Percentiles rank a stretch among this genome's conserved stretches.
These are phyloP conservation scores for Coemansia sp. DNA, from an alignment of 192 early-diverging fungal genomes.

Conservation along the genomic window DNA sequence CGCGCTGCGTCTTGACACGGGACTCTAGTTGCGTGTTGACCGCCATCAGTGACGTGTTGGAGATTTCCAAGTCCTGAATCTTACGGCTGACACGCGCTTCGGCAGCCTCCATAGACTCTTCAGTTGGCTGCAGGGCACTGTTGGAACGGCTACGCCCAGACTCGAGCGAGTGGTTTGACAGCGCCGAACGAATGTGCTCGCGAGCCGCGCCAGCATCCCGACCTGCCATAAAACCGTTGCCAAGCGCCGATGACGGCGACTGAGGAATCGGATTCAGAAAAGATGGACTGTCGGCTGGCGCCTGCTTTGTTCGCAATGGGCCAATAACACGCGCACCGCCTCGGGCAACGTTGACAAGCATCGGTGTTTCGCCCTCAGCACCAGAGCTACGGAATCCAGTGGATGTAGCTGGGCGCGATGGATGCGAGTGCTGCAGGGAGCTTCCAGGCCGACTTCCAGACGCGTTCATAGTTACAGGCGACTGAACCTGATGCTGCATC, in stretches of 20 bases:
- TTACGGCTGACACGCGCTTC: constrained; percentile 55
- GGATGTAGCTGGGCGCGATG: constrained; percentile 38
- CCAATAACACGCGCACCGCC: constrained; percentile 54
- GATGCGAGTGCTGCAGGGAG: constrained; percentile 40
- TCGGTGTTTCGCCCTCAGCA: constrained; percentile 27
- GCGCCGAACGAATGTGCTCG: constrained; percentile 37
- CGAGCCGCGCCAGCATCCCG: constrained; percentile 5
- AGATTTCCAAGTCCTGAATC: constrained; percentile 55
- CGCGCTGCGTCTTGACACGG: constrained; percentile 46
- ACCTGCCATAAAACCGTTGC: constrained; percentile 18
- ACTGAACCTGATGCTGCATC: constrained; percentile 27
- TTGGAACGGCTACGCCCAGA: constrained; percentile 45
- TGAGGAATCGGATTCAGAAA: constrained; percentile 54
- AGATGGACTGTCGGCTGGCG: constrained; percentile 19
- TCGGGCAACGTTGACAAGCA: constrained; percentile 49
- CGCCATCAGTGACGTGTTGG: constrained; percentile 52
- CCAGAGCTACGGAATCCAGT: constrained; percentile 28
- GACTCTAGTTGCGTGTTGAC: constrained; percentile 53
- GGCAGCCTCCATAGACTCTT: constrained; percentile 49
- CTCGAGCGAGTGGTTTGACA: constrained; percentile 39
- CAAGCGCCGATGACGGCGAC: constrained; percentile 46
- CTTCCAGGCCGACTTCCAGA: constrained; percentile 40
- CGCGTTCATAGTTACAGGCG: constrained; percentile 16
- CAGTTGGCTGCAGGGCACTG: constrained; percentile 36
- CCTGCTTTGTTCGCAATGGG: constrained; percentile 41